Base-by-base conservation (phyloP, 1,284 basidiomycete genomes). In the Ganoderma meredithae region DNA sequence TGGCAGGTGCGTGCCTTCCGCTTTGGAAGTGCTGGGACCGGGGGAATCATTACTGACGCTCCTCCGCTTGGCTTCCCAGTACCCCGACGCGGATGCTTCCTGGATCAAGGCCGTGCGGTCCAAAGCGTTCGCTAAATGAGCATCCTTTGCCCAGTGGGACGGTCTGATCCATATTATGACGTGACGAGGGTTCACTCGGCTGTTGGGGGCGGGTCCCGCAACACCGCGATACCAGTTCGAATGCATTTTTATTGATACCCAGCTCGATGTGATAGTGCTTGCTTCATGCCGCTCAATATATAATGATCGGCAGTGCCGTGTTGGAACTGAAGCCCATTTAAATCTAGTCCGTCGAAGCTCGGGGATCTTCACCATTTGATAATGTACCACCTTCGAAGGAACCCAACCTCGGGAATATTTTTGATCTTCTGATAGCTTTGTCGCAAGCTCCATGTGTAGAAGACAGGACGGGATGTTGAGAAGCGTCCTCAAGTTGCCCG, bases 61-160 rank as follows among this genome's bases (percentile, higher is more conserved):
- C 22, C 58, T 25, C 52, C 44, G 33, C 60, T 40, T 65, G 27
- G 40, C 33, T 64, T 77, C 75, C 17, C 64, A 82, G 81, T 83
- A 78, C 75, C 82, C 82, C 58, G 80, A 84, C 68, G 86, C 85
- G 9, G 78, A 80, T 7, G 77, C 85, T 0, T 67, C 81, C 6
- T 88, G 87, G 87, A 88, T 88, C 69, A 27, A 77, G 65, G 77
- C 79, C 5, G 86, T 87, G 55, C 82, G 85, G 36, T 71, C 77
- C 5, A 64, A 76, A 43, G 79, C 83, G 19, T 85, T 80, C 77
- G 82, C 83, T 75, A 82, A 82, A 64, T 76, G 65, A 75, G n/a
- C 12, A 22, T 27, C 1, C 33, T 25, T 33, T 2, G 36, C 19
- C 25, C n/a, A n/a, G 25, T 10, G 5, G 31, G 44, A 15, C n/a